Conservation (phyloP, 371 early-diverging fungal genomes). For the Saksenaea oblongispora region DNA sequence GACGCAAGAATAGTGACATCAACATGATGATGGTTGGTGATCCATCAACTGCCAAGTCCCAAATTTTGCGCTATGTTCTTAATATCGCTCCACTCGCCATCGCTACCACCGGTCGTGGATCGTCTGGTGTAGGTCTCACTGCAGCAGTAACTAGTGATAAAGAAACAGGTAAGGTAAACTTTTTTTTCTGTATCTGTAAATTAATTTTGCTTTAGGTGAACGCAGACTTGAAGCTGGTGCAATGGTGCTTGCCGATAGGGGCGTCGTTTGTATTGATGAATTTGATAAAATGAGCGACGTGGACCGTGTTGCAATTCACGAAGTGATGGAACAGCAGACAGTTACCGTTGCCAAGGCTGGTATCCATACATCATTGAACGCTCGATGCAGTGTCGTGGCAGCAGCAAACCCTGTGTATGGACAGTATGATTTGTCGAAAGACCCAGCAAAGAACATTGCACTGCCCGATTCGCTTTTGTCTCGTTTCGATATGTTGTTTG, state of each 20-base stretch:
- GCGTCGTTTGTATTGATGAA: conserved; percentile 99
- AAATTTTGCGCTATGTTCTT: conserved; percentile 88
- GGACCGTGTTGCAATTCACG: conserved; percentile 99
- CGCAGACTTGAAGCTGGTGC: conserved; percentile 98
- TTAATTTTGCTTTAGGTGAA: conserved; percentile 59
- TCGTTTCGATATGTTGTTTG: conserved; percentile 99
- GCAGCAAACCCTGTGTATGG: conserved; percentile 99
- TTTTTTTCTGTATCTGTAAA: background rate
- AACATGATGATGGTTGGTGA: conserved; percentile 97
- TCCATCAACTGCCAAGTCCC: conserved; percentile 97
- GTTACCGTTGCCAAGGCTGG: conserved; percentile 99
- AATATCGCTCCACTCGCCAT: conserved; percentile 92
- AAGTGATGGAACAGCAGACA: conserved; percentile 99
- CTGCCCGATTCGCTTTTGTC: conserved; percentile 97
- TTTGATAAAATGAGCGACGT: conserved; percentile 99
- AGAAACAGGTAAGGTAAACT: conserved; percentile 59
- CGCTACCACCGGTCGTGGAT: conserved; percentile 96
- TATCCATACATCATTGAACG: conserved; percentile 98
- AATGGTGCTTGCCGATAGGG: conserved; percentile 99
- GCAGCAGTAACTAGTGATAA: conserved; percentile 92
- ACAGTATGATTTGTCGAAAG: conserved; percentile 76
- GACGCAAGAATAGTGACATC: conserved; percentile 72
- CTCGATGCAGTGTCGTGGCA: conserved; percentile 98
- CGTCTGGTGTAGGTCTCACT: conserved; percentile 97
- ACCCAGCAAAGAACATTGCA: conserved; percentile 96